A percentile compares a stretch with the other conserved stretches of the same genome.
These are phyloP conservation scores for Orychophragmus violaceus DNA, from an alignment of 345 rosid species.

Conservation along the genomic window DNA sequence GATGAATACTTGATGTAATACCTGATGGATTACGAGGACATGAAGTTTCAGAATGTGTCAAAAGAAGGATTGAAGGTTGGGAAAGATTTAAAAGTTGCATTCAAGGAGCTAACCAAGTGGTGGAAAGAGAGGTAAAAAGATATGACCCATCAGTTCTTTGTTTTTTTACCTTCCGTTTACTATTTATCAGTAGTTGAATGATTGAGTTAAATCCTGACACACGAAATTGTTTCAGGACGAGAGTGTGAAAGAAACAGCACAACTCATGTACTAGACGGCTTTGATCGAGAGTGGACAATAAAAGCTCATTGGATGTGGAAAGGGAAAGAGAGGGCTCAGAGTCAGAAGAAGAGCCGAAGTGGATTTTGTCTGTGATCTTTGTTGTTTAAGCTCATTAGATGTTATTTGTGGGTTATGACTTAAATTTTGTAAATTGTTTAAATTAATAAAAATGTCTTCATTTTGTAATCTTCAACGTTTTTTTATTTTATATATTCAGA, in stretches of 20 bases:
- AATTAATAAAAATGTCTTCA: too few relatives aligned
- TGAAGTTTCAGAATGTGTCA: slow-evolving; percentile 89
- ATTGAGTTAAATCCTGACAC: background rate
- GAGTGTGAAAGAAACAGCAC: slow-evolving; percentile 66
- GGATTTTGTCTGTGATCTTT: too few relatives aligned
- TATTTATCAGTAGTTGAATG: too few relatives aligned
- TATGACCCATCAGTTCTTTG: background rate
- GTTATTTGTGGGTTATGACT: too few relatives aligned
- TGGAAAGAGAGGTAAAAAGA: slow-evolving; percentile 69
- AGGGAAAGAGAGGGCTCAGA: too few relatives aligned
- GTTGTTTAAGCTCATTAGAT: too few relatives aligned
- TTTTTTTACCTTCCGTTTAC: too few relatives aligned
- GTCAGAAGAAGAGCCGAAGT: too few relatives aligned
- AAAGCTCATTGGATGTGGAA: too few relatives aligned
- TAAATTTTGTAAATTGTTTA: too few relatives aligned
- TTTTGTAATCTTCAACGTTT: too few relatives aligned
- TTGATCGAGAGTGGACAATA: slow-evolving; percentile 98
- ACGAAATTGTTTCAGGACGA: slow-evolving; percentile 47
- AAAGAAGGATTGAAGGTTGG: slow-evolving; percentile 88
- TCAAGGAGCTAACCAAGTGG: slow-evolving; percentile 92
- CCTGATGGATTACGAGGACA: slow-evolving; percentile 91
- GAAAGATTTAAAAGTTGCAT: slow-evolving; percentile 62
- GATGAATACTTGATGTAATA: slow-evolving; percentile 98
- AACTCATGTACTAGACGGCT: slow-evolving; percentile 85
- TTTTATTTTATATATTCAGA: too few relatives aligned